phyloP scores from a whole-genome alignment of 1,139 yeast species.

The Ogataea hybrid region DNA sequence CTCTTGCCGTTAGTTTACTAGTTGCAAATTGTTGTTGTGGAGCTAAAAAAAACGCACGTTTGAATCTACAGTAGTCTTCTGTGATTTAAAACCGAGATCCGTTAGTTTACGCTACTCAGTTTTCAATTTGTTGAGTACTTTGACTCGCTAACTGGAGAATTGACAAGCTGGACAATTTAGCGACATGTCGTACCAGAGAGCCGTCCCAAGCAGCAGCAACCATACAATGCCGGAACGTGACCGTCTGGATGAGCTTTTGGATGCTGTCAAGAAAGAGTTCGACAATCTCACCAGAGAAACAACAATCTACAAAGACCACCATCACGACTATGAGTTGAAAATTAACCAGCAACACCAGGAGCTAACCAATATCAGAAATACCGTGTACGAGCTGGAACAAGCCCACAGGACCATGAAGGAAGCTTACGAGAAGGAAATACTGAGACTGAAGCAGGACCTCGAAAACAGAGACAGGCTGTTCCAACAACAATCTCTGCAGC shows the following conservation, averaged over 20 bases:
- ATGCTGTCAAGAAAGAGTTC: slow-evolving; percentile 90
- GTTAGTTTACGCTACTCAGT: neutral
- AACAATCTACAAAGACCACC: slow-evolving; percentile 80
- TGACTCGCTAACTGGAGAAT: slow-evolving; percentile 3
- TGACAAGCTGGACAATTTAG: slow-evolving; percentile 3
- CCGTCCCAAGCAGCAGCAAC: slow-evolving; percentile 19
- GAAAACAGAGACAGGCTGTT: slow-evolving; percentile 67
- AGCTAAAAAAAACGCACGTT: slow-evolving; percentile 1
- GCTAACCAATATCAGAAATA: slow-evolving; percentile 91
- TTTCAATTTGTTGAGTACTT: neutral
- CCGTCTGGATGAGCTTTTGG: slow-evolving; percentile 69
- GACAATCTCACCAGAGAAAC: slow-evolving; percentile 87
- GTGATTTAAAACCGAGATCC: neutral
- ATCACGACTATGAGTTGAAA: slow-evolving; percentile 90
- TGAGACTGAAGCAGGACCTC: slow-evolving; percentile 79
- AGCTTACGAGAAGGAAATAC: slow-evolving; percentile 91
- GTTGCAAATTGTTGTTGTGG: slow-evolving; percentile 4
- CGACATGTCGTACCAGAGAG: slow-evolving; percentile 27
- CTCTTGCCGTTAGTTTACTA: slow-evolving; percentile 3
- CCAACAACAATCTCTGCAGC: slow-evolving; percentile 35
- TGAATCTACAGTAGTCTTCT: neutral
- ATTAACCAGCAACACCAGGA: slow-evolving; percentile 91
- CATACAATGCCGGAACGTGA: slow-evolving; percentile 29
- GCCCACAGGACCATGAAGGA: slow-evolving; percentile 95
- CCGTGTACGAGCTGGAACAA: slow-evolving; percentile 90